Evolutionary conservation across 2,329 filamentous ascomycete species (phyloP), one percentile per base, ranked within the genome.

Genomic region (Penicillium brasilianum): DNA sequence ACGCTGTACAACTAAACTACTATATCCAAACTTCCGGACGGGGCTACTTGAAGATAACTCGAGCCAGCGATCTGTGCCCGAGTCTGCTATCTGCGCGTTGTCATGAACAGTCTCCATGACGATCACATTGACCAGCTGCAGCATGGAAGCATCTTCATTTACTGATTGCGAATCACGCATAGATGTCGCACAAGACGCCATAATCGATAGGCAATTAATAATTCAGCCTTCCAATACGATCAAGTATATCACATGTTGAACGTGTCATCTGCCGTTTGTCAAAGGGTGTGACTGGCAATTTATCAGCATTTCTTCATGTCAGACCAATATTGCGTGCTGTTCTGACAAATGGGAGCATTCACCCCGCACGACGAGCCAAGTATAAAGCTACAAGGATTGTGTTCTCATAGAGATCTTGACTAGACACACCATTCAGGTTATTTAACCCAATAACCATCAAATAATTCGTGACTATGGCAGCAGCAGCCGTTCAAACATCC

Each of bases 281-380:
- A 22, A 7, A 20, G 20, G 10, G 16, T 34, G 20, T 9, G 55
- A 34, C 36, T 66, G 53, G 20, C 43, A 41, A 73, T 75, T 72
- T 74, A 71, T 72, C 72, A 74, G 69, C 71, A 67, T 64, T 58
- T 59, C 43, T 61, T 55, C 30, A 67, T 67, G 60, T 64, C 48
- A 48, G 61, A 64, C 62, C 34, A 57, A 34, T 60, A 75, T 75
- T 69, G 69, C 73, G 73, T 75, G 73, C 73, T 72, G 64, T 18
- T 63, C 68, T 74, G 69, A 74, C 72, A 74, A 74, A 74, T 74
- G 62, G 14, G 50, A 37, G 18, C 13, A 34, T 28, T 59, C 48
- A 63, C 63, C 66, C 69, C 66, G 59, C 63, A 67, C 55, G 10
- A 34, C 18, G 25, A 43, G 34, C 20, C 10, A 37, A 9, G 58